phyloP scores from a whole-genome alignment of 208 protist genomes.

The Acanthamoeba polyphaga region DNA sequence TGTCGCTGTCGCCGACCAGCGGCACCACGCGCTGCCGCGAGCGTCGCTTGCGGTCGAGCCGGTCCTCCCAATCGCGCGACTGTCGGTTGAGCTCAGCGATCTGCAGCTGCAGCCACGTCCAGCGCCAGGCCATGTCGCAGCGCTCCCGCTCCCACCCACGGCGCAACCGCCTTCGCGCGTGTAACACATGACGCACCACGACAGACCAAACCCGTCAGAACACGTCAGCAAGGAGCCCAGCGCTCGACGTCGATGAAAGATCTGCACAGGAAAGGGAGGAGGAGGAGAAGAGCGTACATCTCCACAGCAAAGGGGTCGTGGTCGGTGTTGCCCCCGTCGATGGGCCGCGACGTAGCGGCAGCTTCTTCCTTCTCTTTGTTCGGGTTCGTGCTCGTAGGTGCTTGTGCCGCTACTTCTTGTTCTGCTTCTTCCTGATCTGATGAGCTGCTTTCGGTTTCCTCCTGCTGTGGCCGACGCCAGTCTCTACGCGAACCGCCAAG shows the following conservation, averaged over 20 bases:
- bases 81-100: conserved; percentile 20
- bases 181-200: neutral
- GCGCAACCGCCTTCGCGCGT: neutral
- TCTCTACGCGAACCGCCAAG: neutral
- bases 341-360: neutral
- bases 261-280: neutral
- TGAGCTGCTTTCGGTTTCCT: conserved; percentile 27
- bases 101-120: conserved; percentile 53
- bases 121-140: conserved; percentile 10
- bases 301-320: neutral
- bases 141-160: neutral
- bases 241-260: neutral
- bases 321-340: neutral
- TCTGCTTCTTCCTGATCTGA: neutral
- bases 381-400: no score
- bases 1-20: neutral
- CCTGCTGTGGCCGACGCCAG: neutral
- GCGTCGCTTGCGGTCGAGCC: neutral
- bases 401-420: neutral
- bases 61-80: neutral
- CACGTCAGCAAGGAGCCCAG: no score
- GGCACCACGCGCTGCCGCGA: neutral
- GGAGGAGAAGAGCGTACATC: neutral
- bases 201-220: neutral
- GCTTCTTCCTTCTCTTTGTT: neutral